Evolutionary conservation across 331 rosid species (phyloP).

Genomic region (Cydonia oblonga): DNA sequence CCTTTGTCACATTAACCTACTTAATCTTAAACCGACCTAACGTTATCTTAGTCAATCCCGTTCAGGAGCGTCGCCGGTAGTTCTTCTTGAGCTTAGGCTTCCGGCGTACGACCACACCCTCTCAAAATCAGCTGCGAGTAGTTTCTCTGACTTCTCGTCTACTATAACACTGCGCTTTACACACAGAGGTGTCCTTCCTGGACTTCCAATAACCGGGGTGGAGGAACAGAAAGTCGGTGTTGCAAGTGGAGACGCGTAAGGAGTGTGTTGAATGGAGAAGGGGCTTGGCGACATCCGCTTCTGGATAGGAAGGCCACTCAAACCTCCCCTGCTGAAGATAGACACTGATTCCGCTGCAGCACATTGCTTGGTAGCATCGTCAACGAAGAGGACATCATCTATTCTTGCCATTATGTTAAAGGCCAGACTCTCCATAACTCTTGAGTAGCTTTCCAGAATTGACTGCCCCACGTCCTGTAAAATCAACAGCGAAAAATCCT

Average conservation of each 20-base stretch:
- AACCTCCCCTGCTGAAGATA: conserved; percentile 55
- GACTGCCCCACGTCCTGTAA: conserved; percentile 95
- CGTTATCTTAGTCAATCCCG: conserved; percentile 31
- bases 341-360: conserved; percentile 58
- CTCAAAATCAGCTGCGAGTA: conserved; percentile 40
- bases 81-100: conserved; percentile 64
- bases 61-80: conserved; percentile 63
- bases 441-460: conserved; percentile 92
- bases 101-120: conserved; percentile 74
- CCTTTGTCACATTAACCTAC: not conserved
- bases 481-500: conserved; percentile 1
- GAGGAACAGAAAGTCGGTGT: conserved; percentile 79
- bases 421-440: conserved; percentile 95
- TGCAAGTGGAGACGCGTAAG: conserved; percentile 73
- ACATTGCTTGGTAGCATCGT: conserved; percentile 62
- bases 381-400: conserved; percentile 76
- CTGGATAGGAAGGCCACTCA: conserved; percentile 77
- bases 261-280: conserved; percentile 75
- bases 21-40: conserved; percentile 7
- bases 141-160: conserved; percentile 33
- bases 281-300: conserved; percentile 87
- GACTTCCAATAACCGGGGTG: conserved; percentile 59
- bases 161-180: conserved; percentile 31
- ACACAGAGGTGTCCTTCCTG: conserved; percentile 48
- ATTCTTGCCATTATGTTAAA: conserved; percentile 90